Evolutionary conservation across 1,284 basidiomycete species (phyloP).

Genomic region (Ustilago trichophora): DNA sequence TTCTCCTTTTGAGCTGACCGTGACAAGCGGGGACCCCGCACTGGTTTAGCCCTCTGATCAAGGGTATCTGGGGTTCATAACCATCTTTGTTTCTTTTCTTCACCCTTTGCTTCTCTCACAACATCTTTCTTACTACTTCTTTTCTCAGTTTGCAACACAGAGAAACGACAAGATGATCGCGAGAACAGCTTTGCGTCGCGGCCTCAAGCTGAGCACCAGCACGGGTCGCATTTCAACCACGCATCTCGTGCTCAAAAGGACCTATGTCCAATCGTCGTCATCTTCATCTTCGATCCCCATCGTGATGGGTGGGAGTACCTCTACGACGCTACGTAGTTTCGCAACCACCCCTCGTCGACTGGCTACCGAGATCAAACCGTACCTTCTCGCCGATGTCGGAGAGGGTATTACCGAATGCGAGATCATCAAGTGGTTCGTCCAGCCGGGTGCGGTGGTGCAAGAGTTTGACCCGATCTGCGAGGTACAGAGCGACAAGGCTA

Average conservation of each 20-base stretch:
- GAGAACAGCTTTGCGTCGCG: conserved; percentile 16
- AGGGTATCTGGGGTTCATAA: too few relatives aligned
- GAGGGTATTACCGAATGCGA: conserved; percentile 74
- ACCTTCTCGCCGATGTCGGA: conserved; percentile 94
- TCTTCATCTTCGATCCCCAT: conserved; percentile 10
- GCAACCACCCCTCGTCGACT: conserved; percentile 31
- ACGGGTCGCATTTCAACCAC: not conserved
- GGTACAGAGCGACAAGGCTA: conserved; percentile 93
- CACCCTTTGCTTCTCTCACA: not conserved
- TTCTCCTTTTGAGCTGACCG: not conserved
- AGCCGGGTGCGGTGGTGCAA: conserved; percentile 73
- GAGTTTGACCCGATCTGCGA: conserved; percentile 89
- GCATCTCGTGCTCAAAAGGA: conserved; percentile 10
- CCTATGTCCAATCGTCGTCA: conserved; percentile 20
- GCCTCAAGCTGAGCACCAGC: conserved; percentile 5
- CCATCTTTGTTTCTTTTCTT: not conserved
- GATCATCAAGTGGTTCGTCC: conserved; percentile 70
- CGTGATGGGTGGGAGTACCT: conserved; percentile 18
- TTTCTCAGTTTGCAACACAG: too few relatives aligned
- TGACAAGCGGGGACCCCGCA: conserved; percentile 24
- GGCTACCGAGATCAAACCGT: conserved; percentile 66
- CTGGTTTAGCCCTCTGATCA: not conserved
- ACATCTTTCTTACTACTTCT: not conserved
- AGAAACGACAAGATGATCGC: conserved; percentile 20
- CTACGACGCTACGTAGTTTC: conserved; percentile 25